Percentiles rank a stretch among this genome's conserved stretches.
These are phyloP conservation scores for Physaria fendleri DNA, from an alignment of 345 rosid genomes.

Conservation along the genomic window DNA sequence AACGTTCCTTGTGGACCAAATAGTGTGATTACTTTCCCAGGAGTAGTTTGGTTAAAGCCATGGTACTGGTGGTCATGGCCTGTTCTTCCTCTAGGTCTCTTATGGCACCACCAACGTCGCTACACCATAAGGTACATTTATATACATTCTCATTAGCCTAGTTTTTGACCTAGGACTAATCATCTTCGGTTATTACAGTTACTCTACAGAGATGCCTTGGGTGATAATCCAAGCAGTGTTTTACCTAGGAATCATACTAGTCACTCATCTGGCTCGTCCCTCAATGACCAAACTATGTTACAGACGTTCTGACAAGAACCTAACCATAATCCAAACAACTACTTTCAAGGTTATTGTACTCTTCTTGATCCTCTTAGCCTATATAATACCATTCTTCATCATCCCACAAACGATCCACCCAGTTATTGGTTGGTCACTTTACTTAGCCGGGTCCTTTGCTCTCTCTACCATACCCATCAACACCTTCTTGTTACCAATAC, in stretches of 20 bases:
- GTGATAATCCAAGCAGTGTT: slow-evolving; percentile 51
- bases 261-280: slow-evolving; percentile 62
- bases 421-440: slow-evolving; percentile 68
- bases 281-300: slow-evolving; percentile 75
- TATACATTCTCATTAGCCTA: neutral
- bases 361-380: slow-evolving; percentile 70
- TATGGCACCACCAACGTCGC: slow-evolving; percentile 79
- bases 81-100: slow-evolving; percentile 74
- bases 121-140: slow-evolving; percentile 48
- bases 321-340: slow-evolving; percentile 42
- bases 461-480: slow-evolving; percentile 58
- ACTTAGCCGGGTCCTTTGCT: slow-evolving; percentile 64
- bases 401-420: slow-evolving; percentile 87
- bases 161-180: neutral
- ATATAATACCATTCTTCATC: slow-evolving; percentile 65
- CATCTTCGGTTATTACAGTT: slow-evolving; percentile 33
- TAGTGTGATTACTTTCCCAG: slow-evolving; percentile 90
- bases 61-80: slow-evolving; percentile 99
- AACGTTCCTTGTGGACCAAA: slow-evolving; percentile 91
- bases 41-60: slow-evolving; percentile 94
- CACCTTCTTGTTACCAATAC: slow-evolving; percentile 55
- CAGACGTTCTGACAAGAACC: slow-evolving; percentile 51
- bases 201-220: slow-evolving; percentile 66
- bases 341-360: slow-evolving; percentile 51
- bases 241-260: slow-evolving; percentile 51